phyloP scores from a whole-genome alignment of 2,329 filamentous ascomycete species.

The Fusarium nisikadoi region DNA sequence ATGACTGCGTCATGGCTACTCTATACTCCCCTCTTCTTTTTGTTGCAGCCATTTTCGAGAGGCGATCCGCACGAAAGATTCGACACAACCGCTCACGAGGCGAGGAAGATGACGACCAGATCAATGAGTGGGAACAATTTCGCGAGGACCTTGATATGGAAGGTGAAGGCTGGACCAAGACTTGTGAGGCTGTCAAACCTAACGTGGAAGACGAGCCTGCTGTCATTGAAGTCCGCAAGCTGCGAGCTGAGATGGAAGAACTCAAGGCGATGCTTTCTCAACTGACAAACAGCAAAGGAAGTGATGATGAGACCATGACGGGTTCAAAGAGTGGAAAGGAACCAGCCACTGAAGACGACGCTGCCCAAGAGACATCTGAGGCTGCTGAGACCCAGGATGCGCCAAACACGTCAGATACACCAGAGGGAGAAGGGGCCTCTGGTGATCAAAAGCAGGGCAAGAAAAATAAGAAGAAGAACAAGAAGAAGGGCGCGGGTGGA shows the following conservation, averaged over 20 bases:
- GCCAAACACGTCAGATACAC: slow-evolving; percentile 19
- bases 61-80: slow-evolving; percentile 72
- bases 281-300: slow-evolving; percentile 40
- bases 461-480: slow-evolving; percentile 45
- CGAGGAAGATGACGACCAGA: slow-evolving; percentile 87
- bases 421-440: slow-evolving; percentile 25
- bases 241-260: slow-evolving; percentile 68
- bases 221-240: slow-evolving; percentile 73
- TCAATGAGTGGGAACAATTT: slow-evolving; percentile 95
- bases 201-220: slow-evolving; percentile 84
- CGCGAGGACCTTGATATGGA: slow-evolving; percentile 79
- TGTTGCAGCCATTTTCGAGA: slow-evolving; percentile 79
- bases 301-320: slow-evolving; percentile 1
- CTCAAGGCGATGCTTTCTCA: slow-evolving; percentile 61
- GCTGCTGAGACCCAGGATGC: slow-evolving; percentile 23
- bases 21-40: slow-evolving; percentile 88
- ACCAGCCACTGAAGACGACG: slow-evolving; percentile 11
- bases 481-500: slow-evolving; percentile 41
- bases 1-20: slow-evolving; percentile 87
- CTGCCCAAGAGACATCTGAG: slow-evolving; percentile 21
- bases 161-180: slow-evolving; percentile 85
- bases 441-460: slow-evolving; percentile 32
- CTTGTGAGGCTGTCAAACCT: slow-evolving; percentile 77
- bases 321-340: slow-evolving; percentile 13
- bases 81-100: slow-evolving; percentile 79